Conservation (phyloP, 2,329 filamentous ascomycete species). For the Colletotrichum endophyticum region DNA sequence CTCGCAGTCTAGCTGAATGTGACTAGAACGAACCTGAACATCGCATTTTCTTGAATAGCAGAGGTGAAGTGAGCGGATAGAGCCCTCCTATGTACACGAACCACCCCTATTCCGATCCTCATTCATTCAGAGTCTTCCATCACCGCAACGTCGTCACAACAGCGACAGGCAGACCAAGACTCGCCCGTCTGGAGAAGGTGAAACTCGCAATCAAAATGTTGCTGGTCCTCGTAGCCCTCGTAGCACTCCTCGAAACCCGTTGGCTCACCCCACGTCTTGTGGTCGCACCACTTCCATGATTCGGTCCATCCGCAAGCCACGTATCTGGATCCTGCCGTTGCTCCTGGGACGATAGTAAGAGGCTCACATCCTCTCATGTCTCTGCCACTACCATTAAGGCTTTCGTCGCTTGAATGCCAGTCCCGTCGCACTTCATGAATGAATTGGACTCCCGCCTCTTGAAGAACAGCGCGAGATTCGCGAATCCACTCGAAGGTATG, state of each 20-base stretch:
- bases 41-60: not conserved
- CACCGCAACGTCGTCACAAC: not conserved
- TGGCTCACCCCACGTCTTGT: too few relatives aligned
- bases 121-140: not conserved
- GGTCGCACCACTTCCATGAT: not conserved
- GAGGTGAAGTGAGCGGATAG: not conserved
- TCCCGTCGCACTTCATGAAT: not conserved
- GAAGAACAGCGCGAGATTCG: not conserved
- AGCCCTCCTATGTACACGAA: not conserved
- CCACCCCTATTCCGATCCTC: not conserved
- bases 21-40: too few relatives aligned
- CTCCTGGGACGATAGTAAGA: not conserved
- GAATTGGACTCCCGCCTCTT: not conserved
- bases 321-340: not conserved
- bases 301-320: not conserved
- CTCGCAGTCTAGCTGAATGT: rapidly evolving
- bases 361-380: not conserved
- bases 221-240: too few relatives aligned
- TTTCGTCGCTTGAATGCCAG: not conserved
- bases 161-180: not conserved
- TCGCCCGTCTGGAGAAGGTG: not conserved
- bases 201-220: not conserved
- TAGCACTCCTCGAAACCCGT: too few relatives aligned
- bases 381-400: not conserved
- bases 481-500: not conserved